Conservation (phyloP, 2,329 filamentous ascomycete genomes). For the Tothia fuscella region DNA sequence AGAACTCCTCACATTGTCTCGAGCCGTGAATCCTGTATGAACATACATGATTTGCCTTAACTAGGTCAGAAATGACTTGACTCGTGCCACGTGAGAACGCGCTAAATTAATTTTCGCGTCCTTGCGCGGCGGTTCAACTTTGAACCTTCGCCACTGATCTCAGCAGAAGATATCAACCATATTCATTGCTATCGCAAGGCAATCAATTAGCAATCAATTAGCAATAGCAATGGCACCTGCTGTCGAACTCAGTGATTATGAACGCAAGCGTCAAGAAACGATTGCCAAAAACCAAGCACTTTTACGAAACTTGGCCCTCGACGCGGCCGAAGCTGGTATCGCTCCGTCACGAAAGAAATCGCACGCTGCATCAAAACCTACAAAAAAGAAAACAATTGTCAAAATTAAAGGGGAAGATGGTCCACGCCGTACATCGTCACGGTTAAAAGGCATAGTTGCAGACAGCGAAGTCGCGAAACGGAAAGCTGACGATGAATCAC, state of each 20-base stretch:
- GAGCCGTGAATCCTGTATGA: no score
- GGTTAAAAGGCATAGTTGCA: slow-evolving; percentile 49
- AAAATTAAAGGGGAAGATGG: slow-evolving; percentile 47
- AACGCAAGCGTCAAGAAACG: slow-evolving; percentile 72
- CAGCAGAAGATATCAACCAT: no score
- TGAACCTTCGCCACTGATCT: no score
- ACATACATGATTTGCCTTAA: no score
- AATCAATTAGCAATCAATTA: no score
- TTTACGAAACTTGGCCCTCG: slow-evolving; percentile 60
- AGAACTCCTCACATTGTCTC: no score
- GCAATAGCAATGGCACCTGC: not conserved
- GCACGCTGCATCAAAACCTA: slow-evolving; percentile 34
- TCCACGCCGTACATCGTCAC: slow-evolving; percentile 49
- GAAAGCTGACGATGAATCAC: slow-evolving; percentile 54
- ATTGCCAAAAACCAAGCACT: slow-evolving; percentile 78
- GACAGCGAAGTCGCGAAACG: slow-evolving; percentile 57
- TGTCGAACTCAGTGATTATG: slow-evolving; percentile 60
- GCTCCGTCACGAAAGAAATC: slow-evolving; percentile 43
- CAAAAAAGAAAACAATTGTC: slow-evolving; percentile 24
- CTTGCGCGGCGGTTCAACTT: no score
- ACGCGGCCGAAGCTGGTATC: slow-evolving; percentile 56
- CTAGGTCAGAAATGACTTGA: no score
- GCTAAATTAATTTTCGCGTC: no score
- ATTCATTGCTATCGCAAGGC: no score
- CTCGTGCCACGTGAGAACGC: no score